These are phyloP conservation scores for Hypoxylon sp. DNA, from an alignment of 2,329 filamentous ascomycete genomes.

Conservation along the genomic window DNA sequence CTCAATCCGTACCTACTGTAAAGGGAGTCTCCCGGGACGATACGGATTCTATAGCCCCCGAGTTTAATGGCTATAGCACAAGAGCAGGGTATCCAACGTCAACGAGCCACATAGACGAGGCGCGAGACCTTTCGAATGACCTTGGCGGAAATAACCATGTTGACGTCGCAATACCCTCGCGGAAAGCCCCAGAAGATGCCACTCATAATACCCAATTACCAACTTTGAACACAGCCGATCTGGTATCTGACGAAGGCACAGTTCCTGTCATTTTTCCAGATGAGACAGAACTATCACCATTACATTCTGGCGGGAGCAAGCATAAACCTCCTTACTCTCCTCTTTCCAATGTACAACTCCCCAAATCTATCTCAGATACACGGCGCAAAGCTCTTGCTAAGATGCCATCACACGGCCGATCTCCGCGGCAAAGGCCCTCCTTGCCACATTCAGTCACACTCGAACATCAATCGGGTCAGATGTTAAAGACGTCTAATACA, in stretches of 20 bases:
- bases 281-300: not conserved
- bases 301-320: conserved; percentile 1
- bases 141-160: not conserved
- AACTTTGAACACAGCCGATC: not conserved
- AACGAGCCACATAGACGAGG: not conserved
- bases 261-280: conserved; percentile 28
- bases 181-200: not conserved
- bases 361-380: conserved; percentile 34
- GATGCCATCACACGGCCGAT: conserved; percentile 19
- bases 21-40: not conserved
- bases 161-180: not conserved
- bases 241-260: not conserved
- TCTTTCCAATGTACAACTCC: conserved; percentile 20
- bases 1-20: not conserved
- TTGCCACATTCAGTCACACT: conserved; percentile 7
- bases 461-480: not conserved
- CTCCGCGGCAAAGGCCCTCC: not conserved
- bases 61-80: not conserved
- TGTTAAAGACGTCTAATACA: not conserved
- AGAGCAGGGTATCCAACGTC: not conserved
- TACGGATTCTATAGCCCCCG: not conserved
- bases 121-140: not conserved
- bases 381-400: conserved; percentile 35
- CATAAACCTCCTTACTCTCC: conserved; percentile 15
- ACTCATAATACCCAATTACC: not conserved